Conservation (phyloP, 2,329 filamentous ascomycete species). For the Leptodontidium sp. region DNA sequence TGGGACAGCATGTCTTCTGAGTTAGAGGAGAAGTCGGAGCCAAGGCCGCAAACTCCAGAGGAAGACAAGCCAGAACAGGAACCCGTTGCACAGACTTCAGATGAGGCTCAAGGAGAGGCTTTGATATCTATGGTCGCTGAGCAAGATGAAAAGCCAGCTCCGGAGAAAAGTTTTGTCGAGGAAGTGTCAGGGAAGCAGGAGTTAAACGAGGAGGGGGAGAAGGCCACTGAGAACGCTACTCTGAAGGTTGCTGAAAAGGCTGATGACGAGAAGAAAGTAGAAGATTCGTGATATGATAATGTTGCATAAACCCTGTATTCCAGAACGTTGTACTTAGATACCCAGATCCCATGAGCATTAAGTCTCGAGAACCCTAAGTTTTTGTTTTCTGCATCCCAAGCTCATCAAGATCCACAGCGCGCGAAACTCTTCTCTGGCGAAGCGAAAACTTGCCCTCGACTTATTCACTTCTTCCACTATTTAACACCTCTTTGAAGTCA, state of each 20-base stretch:
- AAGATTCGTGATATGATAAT: slow-evolving; percentile 4
- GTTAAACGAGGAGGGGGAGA: slow-evolving; percentile 6
- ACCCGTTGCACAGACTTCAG: neutral
- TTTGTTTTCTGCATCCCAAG: no score
- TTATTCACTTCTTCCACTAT: neutral
- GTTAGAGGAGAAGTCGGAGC: slow-evolving; percentile 37
- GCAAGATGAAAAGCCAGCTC: slow-evolving; percentile 8
- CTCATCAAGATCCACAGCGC: neutral
- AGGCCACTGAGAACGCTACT: slow-evolving; percentile 3
- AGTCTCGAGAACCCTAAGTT: neutral
- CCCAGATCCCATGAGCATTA: slow-evolving; percentile 1
- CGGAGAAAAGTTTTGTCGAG: slow-evolving; percentile 8
- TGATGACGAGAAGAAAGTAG: neutral
- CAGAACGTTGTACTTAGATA: slow-evolving; percentile 6
- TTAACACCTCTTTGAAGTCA: no score
- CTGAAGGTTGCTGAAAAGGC: slow-evolving; percentile 16
- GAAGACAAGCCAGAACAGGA: slow-evolving; percentile 3
- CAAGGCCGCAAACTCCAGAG: slow-evolving; percentile 35
- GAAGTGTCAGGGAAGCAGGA: slow-evolving; percentile 21
- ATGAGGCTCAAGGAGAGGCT: slow-evolving; percentile 16
- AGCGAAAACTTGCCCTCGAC: neutral
- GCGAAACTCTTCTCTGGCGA: neutral
- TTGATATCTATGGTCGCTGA: slow-evolving; percentile 2
- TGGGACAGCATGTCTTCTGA: slow-evolving; percentile 37
- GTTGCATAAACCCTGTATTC: slow-evolving; percentile 5